These are phyloP conservation scores for Aspergillus hiratsukae DNA, from an alignment of 2,329 filamentous ascomycete species.

Conservation along the genomic window DNA sequence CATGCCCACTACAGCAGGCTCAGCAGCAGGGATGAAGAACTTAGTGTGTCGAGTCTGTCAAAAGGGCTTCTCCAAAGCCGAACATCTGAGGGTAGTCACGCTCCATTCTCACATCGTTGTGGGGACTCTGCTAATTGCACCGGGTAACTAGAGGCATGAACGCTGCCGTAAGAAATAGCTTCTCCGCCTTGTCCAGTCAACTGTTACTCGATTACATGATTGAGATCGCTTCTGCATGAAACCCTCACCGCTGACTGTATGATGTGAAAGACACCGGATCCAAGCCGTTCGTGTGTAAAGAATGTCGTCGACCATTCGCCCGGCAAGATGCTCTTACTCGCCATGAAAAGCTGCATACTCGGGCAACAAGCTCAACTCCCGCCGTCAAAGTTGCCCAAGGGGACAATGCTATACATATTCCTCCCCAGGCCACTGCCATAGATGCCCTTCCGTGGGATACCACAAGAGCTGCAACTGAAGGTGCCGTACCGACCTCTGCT, in stretches of 20 bases:
- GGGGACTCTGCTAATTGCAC: slow-evolving; percentile 12
- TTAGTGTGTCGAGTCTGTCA: slow-evolving; percentile 38
- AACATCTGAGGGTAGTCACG: slow-evolving; percentile 36
- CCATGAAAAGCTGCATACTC: slow-evolving; percentile 40
- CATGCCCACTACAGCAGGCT: slow-evolving; percentile 8
- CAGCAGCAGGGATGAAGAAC: slow-evolving; percentile 22
- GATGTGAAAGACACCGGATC: slow-evolving; percentile 35
- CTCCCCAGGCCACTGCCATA: slow-evolving; percentile 14
- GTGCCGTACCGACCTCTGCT: slow-evolving; percentile 13
- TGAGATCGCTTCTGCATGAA: slow-evolving; percentile 3
- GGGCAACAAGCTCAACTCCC: slow-evolving; percentile 16
- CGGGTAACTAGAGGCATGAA: slow-evolving; percentile 37
- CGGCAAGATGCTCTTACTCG: slow-evolving; percentile 44
- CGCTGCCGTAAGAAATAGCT: slow-evolving; percentile 35
- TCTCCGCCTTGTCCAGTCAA: slow-evolving; percentile 1
- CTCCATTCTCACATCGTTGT: slow-evolving; percentile 7
- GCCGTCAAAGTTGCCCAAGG: slow-evolving; percentile 12
- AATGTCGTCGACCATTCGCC: slow-evolving; percentile 39
- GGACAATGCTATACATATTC: slow-evolving; percentile 7
- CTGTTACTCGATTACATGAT: background rate
- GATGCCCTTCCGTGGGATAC: slow-evolving; percentile 24
- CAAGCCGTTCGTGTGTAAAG: slow-evolving; percentile 40
- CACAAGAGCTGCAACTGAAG: slow-evolving; percentile 16
- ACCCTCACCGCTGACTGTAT: slow-evolving; percentile 17
- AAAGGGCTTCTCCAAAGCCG: slow-evolving; percentile 40